Conservation (phyloP, 352 stramenopile species). For the Pythium aristosporum region DNA sequence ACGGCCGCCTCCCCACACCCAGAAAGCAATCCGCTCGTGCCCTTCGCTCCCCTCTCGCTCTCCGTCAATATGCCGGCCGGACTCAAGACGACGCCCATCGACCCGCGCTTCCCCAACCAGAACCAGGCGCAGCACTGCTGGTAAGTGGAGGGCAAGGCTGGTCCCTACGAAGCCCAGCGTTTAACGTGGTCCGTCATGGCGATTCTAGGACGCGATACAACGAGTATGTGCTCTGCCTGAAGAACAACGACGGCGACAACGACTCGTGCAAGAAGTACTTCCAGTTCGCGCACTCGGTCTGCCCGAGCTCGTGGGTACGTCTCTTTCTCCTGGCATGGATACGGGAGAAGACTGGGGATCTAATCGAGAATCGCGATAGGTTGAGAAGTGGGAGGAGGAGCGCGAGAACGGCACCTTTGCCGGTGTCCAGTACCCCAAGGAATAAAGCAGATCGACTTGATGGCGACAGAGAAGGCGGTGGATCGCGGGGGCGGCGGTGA, state of each 20-base stretch:
- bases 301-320: slow-evolving; percentile 76
- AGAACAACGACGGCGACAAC: slow-evolving; percentile 94
- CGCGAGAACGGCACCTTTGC: slow-evolving; percentile 83
- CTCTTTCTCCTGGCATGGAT: background rate
- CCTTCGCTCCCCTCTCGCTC: background rate
- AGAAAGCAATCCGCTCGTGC: slow-evolving; percentile 20
- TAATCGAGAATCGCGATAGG: slow-evolving; percentile 24
- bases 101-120: slow-evolving; percentile 85
- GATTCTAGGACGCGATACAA: slow-evolving; percentile 92
- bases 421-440: slow-evolving; percentile 77
- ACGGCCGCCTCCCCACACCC: background rate
- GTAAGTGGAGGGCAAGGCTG: slow-evolving; percentile 17
- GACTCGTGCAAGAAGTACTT: slow-evolving; percentile 87
- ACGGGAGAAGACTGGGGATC: background rate
- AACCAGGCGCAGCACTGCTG: slow-evolving; percentile 90
- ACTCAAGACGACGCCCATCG: slow-evolving; percentile 84
- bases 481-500: too few relatives aligned
- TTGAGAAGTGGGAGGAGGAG: slow-evolving; percentile 82
- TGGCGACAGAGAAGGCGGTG: too few relatives aligned
- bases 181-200: too few relatives aligned
- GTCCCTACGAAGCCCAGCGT: too few relatives aligned
- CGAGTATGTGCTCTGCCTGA: slow-evolving; percentile 96
- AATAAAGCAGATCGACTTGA: slow-evolving; percentile 26
- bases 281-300: slow-evolving; percentile 71
- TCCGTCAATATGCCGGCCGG: slow-evolving; percentile 47